A percentile compares a stretch with the other conserved stretches of the same genome.
Evolutionary conservation across 441 rosid species (phyloP).

Genomic region (Gossypium schwendimanii): DNA sequence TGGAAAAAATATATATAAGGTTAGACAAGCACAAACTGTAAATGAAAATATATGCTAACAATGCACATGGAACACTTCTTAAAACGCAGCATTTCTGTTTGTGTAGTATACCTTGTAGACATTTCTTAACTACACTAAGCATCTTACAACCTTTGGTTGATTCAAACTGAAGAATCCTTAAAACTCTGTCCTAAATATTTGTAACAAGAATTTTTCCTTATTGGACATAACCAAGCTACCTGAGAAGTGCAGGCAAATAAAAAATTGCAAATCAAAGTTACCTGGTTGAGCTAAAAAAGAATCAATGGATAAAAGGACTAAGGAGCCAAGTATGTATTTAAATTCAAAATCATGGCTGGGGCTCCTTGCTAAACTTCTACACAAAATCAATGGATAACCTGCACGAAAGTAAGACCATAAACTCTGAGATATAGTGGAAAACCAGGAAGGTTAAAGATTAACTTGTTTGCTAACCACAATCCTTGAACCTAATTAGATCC

Average conservation of each 20-base stretch:
- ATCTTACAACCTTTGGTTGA: conserved; percentile 19
- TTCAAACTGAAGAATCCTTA: conserved; percentile 18
- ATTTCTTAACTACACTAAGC: conserved; percentile 1
- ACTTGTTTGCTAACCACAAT: not conserved
- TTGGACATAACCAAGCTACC: conserved; percentile 40
- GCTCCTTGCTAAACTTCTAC: not conserved
- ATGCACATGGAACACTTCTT: not conserved
- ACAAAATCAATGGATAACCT: not conserved
- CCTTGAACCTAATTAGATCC: not conserved
- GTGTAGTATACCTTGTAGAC: conserved; percentile 11
- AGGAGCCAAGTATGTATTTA: not conserved
- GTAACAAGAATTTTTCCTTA: conserved; percentile 25
- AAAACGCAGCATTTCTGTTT: conserved; percentile 1
- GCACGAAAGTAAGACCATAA: conserved; percentile 2
- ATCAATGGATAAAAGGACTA: conserved; percentile 1
- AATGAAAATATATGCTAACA: not conserved
- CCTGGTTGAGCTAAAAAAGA: conserved; percentile 17
- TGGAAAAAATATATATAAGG: not conserved
- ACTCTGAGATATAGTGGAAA: not conserved
- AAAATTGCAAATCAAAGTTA: conserved; percentile 12
- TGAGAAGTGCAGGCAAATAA: conserved; percentile 12
- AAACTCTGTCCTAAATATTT: conserved; percentile 17
- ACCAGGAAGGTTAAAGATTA: not conserved
- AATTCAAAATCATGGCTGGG: not conserved
- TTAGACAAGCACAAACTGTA: not conserved